Percentiles rank a stretch among this genome's conserved stretches.
Conservation (phyloP, 129 eudicot genomes). For the Arctium minus region DNA sequence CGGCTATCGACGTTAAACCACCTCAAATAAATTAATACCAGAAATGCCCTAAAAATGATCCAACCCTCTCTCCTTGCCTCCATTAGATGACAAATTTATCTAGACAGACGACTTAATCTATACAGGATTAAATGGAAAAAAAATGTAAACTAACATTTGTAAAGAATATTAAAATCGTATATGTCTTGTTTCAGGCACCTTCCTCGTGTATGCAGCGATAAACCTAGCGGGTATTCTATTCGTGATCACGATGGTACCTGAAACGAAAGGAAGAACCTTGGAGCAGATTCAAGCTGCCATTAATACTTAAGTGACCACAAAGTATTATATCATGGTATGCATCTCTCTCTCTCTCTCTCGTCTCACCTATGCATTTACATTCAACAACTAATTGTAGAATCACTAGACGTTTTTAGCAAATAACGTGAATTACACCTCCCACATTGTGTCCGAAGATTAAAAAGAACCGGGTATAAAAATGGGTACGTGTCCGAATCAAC, state of each 20-base stretch:
- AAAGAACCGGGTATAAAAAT: background rate
- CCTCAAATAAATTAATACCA: background rate
- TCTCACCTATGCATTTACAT: background rate
- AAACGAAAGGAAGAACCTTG: conserved; percentile 91
- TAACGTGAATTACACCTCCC: background rate
- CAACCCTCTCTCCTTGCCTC: background rate
- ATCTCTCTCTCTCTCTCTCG: background rate
- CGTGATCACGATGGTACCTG: conserved; percentile 64
- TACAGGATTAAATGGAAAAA: background rate
- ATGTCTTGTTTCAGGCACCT: conserved; percentile 67
- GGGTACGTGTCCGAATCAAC: background rate
- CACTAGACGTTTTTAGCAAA: too few species aligned
- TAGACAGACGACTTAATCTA: background rate
- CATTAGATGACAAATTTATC: background rate
- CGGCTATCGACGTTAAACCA: background rate
- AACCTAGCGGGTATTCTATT: conserved; percentile 63
- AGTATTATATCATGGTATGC: conserved; percentile 6
- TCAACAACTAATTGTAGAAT: background rate
- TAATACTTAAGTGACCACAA: conserved; percentile 21
- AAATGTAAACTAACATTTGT: background rate
- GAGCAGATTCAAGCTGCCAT: conserved; percentile 86
- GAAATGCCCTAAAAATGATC: background rate
- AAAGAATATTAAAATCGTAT: conserved; percentile 5
- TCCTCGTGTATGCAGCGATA: conserved; percentile 63
- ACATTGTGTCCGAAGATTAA: background rate